phyloP scores from a whole-genome alignment of 192 early-diverging fungal species.

The Pilobolus umbonatus region DNA sequence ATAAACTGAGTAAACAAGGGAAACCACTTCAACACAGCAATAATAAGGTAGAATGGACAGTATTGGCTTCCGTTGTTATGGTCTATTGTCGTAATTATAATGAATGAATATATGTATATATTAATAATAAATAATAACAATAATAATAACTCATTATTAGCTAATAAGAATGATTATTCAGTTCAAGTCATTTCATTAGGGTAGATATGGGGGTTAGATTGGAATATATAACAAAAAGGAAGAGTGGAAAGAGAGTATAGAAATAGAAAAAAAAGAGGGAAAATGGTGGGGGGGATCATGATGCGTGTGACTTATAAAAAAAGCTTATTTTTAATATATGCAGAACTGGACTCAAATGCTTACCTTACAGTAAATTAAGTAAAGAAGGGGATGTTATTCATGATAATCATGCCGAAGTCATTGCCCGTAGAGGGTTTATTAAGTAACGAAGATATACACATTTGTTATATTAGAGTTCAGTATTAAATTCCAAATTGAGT shows the following conservation, averaged over 20 bases:
- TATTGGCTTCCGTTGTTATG: constrained; percentile 72
- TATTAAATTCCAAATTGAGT: not conserved
- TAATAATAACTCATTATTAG: no score
- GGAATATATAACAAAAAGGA: not conserved
- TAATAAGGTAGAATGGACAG: constrained; percentile 75
- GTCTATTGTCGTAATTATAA: constrained; percentile 11
- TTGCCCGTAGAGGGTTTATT: constrained; percentile 75
- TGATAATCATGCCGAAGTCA: constrained; percentile 86
- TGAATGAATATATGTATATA: constrained; percentile 1
- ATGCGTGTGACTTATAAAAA: no score
- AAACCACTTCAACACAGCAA: constrained; percentile 58
- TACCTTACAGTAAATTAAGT: constrained; percentile 53
- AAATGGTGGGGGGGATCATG: no score
- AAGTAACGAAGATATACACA: constrained; percentile 38
- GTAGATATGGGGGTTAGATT: constrained; percentile 5
- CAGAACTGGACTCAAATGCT: constrained; percentile 86
- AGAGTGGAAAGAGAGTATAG: no score
- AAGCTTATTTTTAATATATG: constrained; percentile 7
- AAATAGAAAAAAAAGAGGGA: not conserved
- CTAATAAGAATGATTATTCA: constrained; percentile 13
- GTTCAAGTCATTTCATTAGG: constrained; percentile 19
- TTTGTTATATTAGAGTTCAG: not conserved
- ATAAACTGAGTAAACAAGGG: constrained; percentile 63
- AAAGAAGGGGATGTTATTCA: constrained; percentile 61
- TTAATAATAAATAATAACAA: no score